Evolutionary conservation across 2,329 filamentous ascomycete genomes (phyloP), one percentile per base, ranked within the genome.

Genomic region (Exserohilum rostratum): DNA sequence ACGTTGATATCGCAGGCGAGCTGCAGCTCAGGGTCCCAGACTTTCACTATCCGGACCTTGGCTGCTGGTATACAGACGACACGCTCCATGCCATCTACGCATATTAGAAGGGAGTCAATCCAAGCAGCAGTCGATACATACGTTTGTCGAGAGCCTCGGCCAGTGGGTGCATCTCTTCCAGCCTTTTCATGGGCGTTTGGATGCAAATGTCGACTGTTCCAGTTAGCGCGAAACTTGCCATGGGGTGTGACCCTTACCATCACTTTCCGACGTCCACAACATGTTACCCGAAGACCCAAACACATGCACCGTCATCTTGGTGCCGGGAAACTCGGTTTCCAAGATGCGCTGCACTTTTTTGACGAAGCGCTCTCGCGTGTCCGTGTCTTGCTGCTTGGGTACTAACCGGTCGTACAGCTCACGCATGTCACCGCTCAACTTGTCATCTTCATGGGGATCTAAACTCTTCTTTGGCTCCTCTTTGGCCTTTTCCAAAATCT

Each of bases 281-380:
- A 95, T 80, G 76, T 99, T 99, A 43, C 95, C 95, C 4, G 95
- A 98, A 5, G 95, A 98, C n/a, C 95, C 95, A 82, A 99, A 99
- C 13, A 98, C 86, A 73, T 95, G 89, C 31, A 97, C 95, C 63
- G 85, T 87, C 69, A 97, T 97, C 57, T 96, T 85, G 68, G 91
- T 89, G 1, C 90, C 91, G 1, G 95, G 95, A 91, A 93, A 99
- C 71, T 96, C 87, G 6, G 90, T 85, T 68, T 96, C 95, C 72
- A 99, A 87, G 35, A 98, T 85, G 63, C 84, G 88, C 76, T 96
- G 90, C 68, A 99, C 79, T 78, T 98, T 99, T 62, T 83, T 80
- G n/a, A 97, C 87, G 65, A 99, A 85, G 67, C 85, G 86, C 61
- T 83, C 81, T 56, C 93, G 84, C 62, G 91, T 87, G 56, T 85